Conservation (phyloP, 2,329 filamentous ascomycete genomes). For the Xylariaceae sp. region DNA sequence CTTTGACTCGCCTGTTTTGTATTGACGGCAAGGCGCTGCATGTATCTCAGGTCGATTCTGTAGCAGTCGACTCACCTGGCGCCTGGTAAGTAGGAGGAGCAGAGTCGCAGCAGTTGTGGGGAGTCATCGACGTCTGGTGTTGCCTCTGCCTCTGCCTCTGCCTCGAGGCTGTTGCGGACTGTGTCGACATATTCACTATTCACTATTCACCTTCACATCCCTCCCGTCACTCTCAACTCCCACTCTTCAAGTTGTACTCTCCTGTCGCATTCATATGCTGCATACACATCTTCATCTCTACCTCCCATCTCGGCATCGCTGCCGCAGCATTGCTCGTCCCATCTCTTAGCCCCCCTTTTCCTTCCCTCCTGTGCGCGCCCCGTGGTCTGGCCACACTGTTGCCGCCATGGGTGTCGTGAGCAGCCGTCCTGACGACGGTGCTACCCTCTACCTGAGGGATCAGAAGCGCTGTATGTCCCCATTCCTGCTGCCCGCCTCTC, state of each 20-base stretch:
- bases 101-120: too few species aligned
- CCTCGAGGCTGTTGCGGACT: too few species aligned
- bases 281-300: background rate
- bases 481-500: conserved; percentile 12
- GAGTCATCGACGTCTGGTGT: too few species aligned
- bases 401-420: conserved; percentile 81
- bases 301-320: background rate
- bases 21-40: too few species aligned
- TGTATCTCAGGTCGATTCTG: too few species aligned
- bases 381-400: conserved; percentile 27
- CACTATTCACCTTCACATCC: too few species aligned
- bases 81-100: too few species aligned
- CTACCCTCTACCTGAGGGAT: conserved; percentile 80
- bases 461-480: conserved; percentile 77
- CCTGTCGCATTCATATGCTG: background rate
- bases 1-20: too few species aligned
- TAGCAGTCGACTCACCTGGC: too few species aligned
- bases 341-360: background rate
- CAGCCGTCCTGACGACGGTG: conserved; percentile 83
- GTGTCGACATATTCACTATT: too few species aligned
- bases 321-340: background rate
- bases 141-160: too few species aligned
- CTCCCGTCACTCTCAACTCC: too few species aligned
- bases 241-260: background rate
- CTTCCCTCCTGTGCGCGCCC: conserved; percentile 20